These are phyloP conservation scores for Strobilomyces dryophilus DNA, from an alignment of 768 basidiomycete genomes.

Conservation along the genomic window DNA sequence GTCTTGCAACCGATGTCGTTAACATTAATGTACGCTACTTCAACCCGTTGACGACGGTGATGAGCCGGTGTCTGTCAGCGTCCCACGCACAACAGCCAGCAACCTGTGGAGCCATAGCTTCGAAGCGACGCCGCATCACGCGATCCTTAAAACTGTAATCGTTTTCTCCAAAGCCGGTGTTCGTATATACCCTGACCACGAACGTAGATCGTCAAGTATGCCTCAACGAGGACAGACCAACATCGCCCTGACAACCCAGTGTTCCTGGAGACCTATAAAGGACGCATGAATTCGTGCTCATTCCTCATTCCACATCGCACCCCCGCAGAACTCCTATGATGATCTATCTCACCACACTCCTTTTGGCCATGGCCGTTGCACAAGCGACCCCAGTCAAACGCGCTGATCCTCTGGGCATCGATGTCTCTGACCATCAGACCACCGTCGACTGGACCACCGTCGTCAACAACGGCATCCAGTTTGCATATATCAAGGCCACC, in stretches of 20 bases:
- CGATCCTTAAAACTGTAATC: no score
- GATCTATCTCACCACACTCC: slow-evolving; percentile 19
- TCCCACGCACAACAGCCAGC: no score
- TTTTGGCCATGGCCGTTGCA: slow-evolving; percentile 12
- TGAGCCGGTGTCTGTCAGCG: no score
- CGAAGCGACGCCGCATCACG: no score
- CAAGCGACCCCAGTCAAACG: slow-evolving; percentile 24
- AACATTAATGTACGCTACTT: no score
- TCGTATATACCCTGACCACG: no score
- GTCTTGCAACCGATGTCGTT: no score
- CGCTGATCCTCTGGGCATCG: slow-evolving; percentile 46
- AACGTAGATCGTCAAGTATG: no score
- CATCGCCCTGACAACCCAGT: neutral
- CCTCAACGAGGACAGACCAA: no score
- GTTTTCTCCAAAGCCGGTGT: no score
- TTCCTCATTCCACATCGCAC: neutral
- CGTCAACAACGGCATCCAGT: slow-evolving; percentile 47
- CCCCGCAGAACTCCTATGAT: slow-evolving; percentile 2
- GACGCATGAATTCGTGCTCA: neutral
- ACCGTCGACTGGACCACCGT: slow-evolving; percentile 51
- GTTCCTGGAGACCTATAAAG: slow-evolving; percentile 10
- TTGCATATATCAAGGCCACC: slow-evolving; percentile 66
- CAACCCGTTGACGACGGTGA: no score
- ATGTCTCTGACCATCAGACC: slow-evolving; percentile 50
- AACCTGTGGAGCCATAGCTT: no score